Evolutionary conservation across 768 basidiomycete species (phyloP).

Genomic region (Agrocybe praecox): DNA sequence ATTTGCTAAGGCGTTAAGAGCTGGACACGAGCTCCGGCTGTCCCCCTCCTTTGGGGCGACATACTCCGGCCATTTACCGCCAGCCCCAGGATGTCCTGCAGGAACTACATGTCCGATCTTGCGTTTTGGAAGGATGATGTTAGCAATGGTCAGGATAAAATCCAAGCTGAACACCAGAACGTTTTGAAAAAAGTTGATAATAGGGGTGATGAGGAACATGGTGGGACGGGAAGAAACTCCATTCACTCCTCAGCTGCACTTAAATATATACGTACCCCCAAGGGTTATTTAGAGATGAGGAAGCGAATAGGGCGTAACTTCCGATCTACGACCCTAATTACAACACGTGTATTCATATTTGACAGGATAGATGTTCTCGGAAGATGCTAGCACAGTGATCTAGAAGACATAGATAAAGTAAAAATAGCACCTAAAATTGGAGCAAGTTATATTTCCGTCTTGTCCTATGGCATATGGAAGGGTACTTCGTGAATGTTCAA

Average conservation of each 20-base stretch:
- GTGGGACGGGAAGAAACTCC: constrained; percentile 3
- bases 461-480: neutral
- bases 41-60: constrained; percentile 59
- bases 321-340: neutral
- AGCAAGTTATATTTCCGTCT: neutral
- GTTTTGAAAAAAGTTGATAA: constrained; percentile 28
- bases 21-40: constrained; percentile 75
- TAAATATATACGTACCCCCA: constrained; percentile 4
- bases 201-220: constrained; percentile 35
- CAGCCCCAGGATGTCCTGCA: constrained; percentile 54
- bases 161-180: constrained; percentile 52
- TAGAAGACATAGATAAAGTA: neutral
- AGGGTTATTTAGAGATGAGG: constrained; percentile 6
- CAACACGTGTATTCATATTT: constrained; percentile 12
- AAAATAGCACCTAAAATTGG: neutral
- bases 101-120: constrained; percentile 59
- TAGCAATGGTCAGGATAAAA: constrained; percentile 47
- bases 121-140: constrained; percentile 51
- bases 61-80: constrained; percentile 72
- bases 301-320: constrained; percentile 15
- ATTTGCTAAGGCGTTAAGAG: constrained; percentile 80
- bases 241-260: neutral
- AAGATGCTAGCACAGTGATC: neutral
- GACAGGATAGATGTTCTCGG: constrained; percentile 5
- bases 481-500: neutral